Evolutionary conservation across 2,329 filamentous ascomycete species (phyloP), one percentile per base, ranked within the genome.

Genomic region (Claviceps digitariae): DNA sequence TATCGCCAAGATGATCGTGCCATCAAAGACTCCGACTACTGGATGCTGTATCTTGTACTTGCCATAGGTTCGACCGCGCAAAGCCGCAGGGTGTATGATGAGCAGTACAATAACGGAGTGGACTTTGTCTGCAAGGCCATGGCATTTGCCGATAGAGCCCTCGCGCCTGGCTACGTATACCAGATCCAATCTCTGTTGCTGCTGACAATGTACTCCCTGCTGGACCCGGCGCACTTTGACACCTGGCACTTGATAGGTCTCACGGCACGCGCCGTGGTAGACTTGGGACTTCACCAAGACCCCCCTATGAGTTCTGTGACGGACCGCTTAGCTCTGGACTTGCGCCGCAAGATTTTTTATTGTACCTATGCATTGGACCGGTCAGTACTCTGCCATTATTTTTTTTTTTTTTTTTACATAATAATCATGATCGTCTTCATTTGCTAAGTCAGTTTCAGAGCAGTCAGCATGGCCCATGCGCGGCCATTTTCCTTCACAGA

Each of bases 231-330:
- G 44, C 89, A 94, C 64, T 96, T 95, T 63, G 90, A 95, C 63
- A 89, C 86, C 61, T 97, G 93, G 90, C 90, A 93, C 58, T 70
- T 96, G 57, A 87, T 96, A 53, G 93, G 91, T 7, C 90, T 93
- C 65, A 90, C 91, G 7, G 87, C 87, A 43, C 82, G 91, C 54
- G 87, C 90, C 6, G 83, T 91, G 63, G 79, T 96, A 23, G 93
- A 98, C 69, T 72, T 96, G 31, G 93, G 93, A 8, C 83, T 94
- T 54, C 93, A 97, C 67, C 91, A 96, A 69, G 91, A 97, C 60
- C 89, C 90, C 3, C 84, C 87, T 0, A 76, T 79, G 54, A 83
- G 85, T 57, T 77, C 85, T 17, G 71, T 81, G 29, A 77, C 83
- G 12, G 82, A 88, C 54, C 84, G 82, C 59, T 72, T 79, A 2